These are phyloP conservation scores for Verticillium nonalfalfae DNA, from an alignment of 2,329 filamentous ascomycete species.

Conservation along the genomic window DNA sequence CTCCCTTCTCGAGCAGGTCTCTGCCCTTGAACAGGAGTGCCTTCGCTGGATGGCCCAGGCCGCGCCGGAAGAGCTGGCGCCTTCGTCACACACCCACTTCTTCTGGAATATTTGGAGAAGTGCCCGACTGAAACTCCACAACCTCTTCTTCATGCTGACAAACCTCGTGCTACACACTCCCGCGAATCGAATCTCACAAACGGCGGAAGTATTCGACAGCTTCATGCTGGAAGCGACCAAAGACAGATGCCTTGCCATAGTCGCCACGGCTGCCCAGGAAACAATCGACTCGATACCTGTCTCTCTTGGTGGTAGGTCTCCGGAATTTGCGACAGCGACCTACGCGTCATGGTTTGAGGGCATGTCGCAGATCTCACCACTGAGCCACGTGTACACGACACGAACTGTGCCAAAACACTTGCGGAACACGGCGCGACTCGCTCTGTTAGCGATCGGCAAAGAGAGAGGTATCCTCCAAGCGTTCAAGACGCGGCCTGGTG, in stretches of 20 bases:
- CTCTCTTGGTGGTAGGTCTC: conserved; percentile 17
- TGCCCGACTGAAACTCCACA: conserved; percentile 26
- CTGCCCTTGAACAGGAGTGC: conserved; percentile 20
- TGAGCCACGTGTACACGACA: conserved; percentile 22
- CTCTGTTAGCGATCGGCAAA: conserved; percentile 24
- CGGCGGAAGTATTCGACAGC: background rate
- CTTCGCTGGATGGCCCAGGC: conserved; percentile 17
- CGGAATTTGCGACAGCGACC: conserved; percentile 5
- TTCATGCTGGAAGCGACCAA: background rate
- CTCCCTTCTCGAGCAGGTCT: conserved; percentile 14
- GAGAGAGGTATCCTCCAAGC: conserved; percentile 31
- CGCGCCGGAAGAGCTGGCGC: conserved; percentile 16
- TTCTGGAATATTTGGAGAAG: conserved; percentile 25
- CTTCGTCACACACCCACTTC: conserved; percentile 13
- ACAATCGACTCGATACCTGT: conserved; percentile 20
- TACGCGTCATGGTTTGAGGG: conserved; percentile 23
- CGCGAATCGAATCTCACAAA: background rate
- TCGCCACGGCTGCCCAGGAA: conserved; percentile 18
- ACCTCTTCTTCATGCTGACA: conserved; percentile 21
- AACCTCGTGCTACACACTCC: conserved; percentile 28
- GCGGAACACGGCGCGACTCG: conserved; percentile 16
- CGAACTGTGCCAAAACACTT: conserved; percentile 20
- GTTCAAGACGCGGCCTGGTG: conserved; percentile 9
- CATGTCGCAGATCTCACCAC: conserved; percentile 29
- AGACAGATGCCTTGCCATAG: conserved; percentile 5